phyloP scores from a whole-genome alignment of 1,139 yeast genomes.

The Hansenula sp. region DNA sequence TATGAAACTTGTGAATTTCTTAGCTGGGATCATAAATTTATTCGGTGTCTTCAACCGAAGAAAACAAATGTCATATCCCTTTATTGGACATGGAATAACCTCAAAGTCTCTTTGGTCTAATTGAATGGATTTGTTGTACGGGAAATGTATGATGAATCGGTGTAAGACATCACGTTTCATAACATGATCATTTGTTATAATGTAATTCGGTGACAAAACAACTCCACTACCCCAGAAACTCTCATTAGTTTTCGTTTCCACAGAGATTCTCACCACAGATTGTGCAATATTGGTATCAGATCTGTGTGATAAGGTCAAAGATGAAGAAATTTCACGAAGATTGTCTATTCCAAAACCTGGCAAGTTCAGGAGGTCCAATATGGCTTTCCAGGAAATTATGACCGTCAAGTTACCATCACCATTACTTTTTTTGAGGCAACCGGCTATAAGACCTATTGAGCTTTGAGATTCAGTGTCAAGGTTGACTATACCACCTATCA shows the following conservation, averaged over 20 bases:
- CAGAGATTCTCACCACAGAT: constrained; percentile 23
- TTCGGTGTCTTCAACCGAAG: constrained; percentile 22
- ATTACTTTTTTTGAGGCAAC: constrained; percentile 43
- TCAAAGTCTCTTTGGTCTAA: constrained; percentile 16
- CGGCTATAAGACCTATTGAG: constrained; percentile 51
- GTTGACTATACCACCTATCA: constrained; percentile 55
- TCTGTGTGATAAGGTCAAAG: background rate
- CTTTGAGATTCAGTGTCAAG: constrained; percentile 2
- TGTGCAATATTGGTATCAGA: background rate
- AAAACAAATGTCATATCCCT: constrained; percentile 36
- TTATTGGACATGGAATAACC: constrained; percentile 27
- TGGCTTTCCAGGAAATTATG: constrained; percentile 45
- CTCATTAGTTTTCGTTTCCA: constrained; percentile 17
- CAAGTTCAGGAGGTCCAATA: constrained; percentile 18
- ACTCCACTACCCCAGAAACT: constrained; percentile 46
- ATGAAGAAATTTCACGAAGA: background rate
- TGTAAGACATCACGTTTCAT: constrained; percentile 18
- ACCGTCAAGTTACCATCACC: constrained; percentile 62
- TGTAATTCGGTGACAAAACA: constrained; percentile 27
- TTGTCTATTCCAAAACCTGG: background rate
- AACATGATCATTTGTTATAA: constrained; percentile 46
- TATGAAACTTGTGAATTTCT: constrained; percentile 3
- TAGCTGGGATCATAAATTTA: constrained; percentile 9
- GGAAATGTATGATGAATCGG: constrained; percentile 7
- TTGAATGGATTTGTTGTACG: constrained; percentile 5